phyloP scores from a whole-genome alignment of 352 stramenopile species.

The Pilasporangium apinafurcum region DNA sequence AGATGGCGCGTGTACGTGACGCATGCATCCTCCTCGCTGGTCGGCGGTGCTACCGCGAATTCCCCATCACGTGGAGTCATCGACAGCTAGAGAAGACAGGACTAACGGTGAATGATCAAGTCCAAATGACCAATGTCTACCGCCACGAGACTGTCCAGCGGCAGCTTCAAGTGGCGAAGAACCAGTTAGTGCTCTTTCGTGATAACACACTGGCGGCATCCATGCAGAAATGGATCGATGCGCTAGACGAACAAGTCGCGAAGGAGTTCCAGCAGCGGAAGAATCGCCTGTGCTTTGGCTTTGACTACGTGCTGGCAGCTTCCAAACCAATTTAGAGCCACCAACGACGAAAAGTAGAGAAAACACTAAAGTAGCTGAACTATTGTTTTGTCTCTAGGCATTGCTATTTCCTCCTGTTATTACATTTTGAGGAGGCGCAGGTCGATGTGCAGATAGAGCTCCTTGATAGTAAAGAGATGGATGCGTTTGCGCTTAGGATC shows the following conservation, averaged over 20 bases:
- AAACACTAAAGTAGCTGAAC: too few species aligned
- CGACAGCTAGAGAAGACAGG: conserved; percentile 59
- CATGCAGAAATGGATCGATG: conserved; percentile 7
- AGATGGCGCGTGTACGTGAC: conserved; percentile 76
- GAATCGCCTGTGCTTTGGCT: conserved; percentile 66
- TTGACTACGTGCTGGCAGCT: conserved; percentile 87
- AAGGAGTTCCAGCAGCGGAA: conserved; percentile 53
- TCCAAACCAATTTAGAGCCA: too few species aligned
- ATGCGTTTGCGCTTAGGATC: conserved; percentile 58
- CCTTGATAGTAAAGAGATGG: conserved; percentile 68
- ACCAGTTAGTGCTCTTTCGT: conserved; percentile 48
- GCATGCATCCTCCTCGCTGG: conserved; percentile 87
- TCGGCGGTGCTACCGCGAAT: conserved; percentile 88
- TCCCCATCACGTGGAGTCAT: conserved; percentile 84
- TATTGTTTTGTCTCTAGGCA: too few species aligned
- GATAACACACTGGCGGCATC: conserved; percentile 6
- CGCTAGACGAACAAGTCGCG: conserved; percentile 4
- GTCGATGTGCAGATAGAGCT: conserved; percentile 57
- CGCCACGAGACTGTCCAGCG: conserved; percentile 71
- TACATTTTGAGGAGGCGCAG: conserved; percentile 19
- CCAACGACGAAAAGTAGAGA: too few species aligned
- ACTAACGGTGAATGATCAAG: conserved; percentile 41
- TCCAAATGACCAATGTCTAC: conserved; percentile 87
- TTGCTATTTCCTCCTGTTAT: neutral
- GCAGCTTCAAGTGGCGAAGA: conserved; percentile 85